Base-by-base conservation (phyloP, 2,329 filamentous ascomycete genomes). In the Apiospora rasikravindrae region DNA sequence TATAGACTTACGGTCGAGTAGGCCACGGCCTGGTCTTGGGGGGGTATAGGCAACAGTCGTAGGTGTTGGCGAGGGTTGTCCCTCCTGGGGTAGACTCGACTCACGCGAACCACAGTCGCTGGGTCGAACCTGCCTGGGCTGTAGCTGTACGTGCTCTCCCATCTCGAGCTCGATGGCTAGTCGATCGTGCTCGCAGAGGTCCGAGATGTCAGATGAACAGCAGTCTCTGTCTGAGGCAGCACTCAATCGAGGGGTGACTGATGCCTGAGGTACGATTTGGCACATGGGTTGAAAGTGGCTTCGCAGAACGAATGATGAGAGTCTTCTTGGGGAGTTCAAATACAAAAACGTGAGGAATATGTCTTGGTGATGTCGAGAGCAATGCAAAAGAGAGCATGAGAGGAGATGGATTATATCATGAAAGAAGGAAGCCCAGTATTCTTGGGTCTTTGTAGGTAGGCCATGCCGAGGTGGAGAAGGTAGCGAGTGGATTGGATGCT, bases 1-100 rank as follows among this genome's bases (percentile, higher is more conserved):
- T 74, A 19, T 57, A 26, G 22, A 76, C 78, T 61, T 78, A 80
- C 78, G 44, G 78, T 77, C 26, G 77, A 72, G 69, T 80, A 81
- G 16, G 76, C 73, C 47, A 71, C 72, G 33, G 75, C 70, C 69
- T 78, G 76, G 67, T 80, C 79, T 45, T 79, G 75, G 49, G 75
- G 75, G 66, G 16, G 68, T 74, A 67, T 79, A 81, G 69, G 74
- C 73, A 72, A 77, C 77, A 67, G 73, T 73, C 8, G 76, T 73
- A 19, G 78, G 75, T 22, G 77, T 75, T 67, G 73, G 69, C 45
- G 74, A 73, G 40, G 77, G 73, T 57, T 70, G 73, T 44, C 73
- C 71, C 64, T 74, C 74, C 69, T 76, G 73, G 69, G 73, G 73
- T 57, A 77, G 72, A 61, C 64, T 76, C 37, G 73, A 74, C 29